Evolutionary conservation across 2,329 filamentous ascomycete genomes (phyloP), one percentile per base, ranked within the genome.

Genomic region (Talaromyces sp.): DNA sequence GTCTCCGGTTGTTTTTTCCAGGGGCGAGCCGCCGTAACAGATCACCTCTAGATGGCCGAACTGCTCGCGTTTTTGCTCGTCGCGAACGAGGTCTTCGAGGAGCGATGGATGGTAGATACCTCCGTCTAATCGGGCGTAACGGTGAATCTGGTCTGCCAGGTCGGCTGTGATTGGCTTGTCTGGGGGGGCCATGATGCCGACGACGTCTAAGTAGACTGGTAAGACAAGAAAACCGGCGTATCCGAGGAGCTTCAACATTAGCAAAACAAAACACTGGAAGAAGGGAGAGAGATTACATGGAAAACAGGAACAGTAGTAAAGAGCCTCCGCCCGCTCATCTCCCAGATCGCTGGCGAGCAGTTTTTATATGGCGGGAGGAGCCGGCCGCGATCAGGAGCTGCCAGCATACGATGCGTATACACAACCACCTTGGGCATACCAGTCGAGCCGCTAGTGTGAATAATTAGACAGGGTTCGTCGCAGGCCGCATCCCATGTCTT

Each of bases 371-470:
- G 17, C 61, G 27, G 14, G 59, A 62, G 2, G 56, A 60, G 1
- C 55, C 61, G 14, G 31, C 14, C 9, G 17, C 3, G 27, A 21
- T 65, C 62, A 1, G 57, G 52, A 7, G 29, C 35, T 3, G 63
- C 65, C 63, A 67, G 62, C 65, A 68, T 68, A 17, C 54, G 19
- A 10, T 69, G 65, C 1, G 67, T 65, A 41, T 65, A 68, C 24
- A 62, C 65, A 14, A 69, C 35, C 11, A 65, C 59, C 29, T 68
- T 69, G 0, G 67, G 67, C 53, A 56, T 59, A 64, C 68, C 67
- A 12, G 69, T 71, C n/a, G 69, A 69, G 14, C 67, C 69, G 2
- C 67, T 69, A 3, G 68, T 70, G 43, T 70, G 68, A 24, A 67
- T 66, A 1, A 69, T 65, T 51, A 71, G 51, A 65, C 69, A 70